Evolutionary conservation across 2,329 filamentous ascomycete genomes (phyloP), one percentile per base, ranked within the genome.

Genomic region (Arthrobotrys entomopaga): DNA sequence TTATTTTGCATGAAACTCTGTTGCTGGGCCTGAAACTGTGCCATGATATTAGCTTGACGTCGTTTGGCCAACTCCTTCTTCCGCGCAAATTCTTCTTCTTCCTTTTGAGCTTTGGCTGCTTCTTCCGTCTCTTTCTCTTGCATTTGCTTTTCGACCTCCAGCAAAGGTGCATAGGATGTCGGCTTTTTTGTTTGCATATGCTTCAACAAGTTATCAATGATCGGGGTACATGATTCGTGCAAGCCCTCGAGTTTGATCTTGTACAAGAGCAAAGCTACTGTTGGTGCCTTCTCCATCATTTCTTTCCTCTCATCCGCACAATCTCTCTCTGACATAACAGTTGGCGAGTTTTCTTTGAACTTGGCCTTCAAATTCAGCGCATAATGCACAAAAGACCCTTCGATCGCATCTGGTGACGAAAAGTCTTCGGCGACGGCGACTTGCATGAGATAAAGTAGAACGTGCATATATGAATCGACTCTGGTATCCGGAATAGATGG

Each of bases 11-110:
- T 84, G 82, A 99, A 99, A 79, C 88, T 95, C 82, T 96, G 94
- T 80, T 98, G 96, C 80, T 99, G 94, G 80, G 97, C 91, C 81
- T 98, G 95, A 82, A 99, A 97, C 80, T 97, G 93, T 1, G 93
- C 95, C 93, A 99, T 97, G 34, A 99, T 92, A 79, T 89, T 91
- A 1, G 93, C 93, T 81, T 98, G 93, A 20, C 95, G 88, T 78
- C 93, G 94, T 46, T 93, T 83, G 0, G 95, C 95, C 60, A 94
- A 91, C 81, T 91, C 91, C 85, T 97, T 99, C 84, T 94, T 97
- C 74, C 88, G 84, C 81, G 94, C 91, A 15, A 88, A 87, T 79
- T 94, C 91, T 77, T 90, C 90, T 71, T 91, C 89, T 42, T 87
- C 85, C 63, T 85, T 86, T 65, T 84, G 86, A 13, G 91, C 91